Evolutionary conservation across 2,329 filamentous ascomycete species (phyloP).

Genomic region (Aspergillus texensis): DNA sequence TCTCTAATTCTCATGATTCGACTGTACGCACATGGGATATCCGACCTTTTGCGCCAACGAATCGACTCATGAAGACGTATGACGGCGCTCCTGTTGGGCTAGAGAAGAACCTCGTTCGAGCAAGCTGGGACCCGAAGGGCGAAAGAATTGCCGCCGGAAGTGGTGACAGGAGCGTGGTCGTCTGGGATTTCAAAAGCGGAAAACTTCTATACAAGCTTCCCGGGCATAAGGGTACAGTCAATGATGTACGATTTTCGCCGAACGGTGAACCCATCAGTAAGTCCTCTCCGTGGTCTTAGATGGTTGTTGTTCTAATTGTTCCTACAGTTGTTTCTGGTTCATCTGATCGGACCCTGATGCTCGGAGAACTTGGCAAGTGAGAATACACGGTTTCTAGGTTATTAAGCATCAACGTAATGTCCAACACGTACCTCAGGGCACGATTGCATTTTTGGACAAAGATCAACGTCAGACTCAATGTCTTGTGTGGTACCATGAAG

Average conservation of each 20-base stretch:
- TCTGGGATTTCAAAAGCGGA: constrained; percentile 87
- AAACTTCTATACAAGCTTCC: constrained; percentile 94
- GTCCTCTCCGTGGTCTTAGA: constrained; percentile 43
- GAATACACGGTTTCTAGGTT: background rate
- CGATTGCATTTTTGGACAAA: background rate
- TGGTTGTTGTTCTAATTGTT: constrained; percentile 10
- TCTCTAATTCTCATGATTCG: constrained; percentile 92
- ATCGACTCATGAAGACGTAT: constrained; percentile 82
- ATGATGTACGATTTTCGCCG: constrained; percentile 89
- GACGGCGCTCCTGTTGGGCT: constrained; percentile 86
- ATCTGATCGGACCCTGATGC: constrained; percentile 81
- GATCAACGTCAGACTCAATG: background rate
- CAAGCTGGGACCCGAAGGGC: constrained; percentile 85
- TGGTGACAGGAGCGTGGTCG: constrained; percentile 84
- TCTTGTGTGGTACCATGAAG: background rate
- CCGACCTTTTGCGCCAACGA: constrained; percentile 85
- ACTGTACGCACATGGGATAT: constrained; percentile 97
- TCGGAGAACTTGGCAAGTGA: constrained; percentile 77
- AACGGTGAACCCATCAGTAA: constrained; percentile 83
- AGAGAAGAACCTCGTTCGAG: constrained; percentile 88
- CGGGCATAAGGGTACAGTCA: constrained; percentile 92
- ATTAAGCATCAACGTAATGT: background rate
- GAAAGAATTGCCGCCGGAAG: constrained; percentile 87
- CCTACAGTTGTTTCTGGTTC: constrained; percentile 78
- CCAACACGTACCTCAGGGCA: background rate